phyloP scores from a whole-genome alignment of 768 basidiomycete species.

The Royoungia palumana region DNA sequence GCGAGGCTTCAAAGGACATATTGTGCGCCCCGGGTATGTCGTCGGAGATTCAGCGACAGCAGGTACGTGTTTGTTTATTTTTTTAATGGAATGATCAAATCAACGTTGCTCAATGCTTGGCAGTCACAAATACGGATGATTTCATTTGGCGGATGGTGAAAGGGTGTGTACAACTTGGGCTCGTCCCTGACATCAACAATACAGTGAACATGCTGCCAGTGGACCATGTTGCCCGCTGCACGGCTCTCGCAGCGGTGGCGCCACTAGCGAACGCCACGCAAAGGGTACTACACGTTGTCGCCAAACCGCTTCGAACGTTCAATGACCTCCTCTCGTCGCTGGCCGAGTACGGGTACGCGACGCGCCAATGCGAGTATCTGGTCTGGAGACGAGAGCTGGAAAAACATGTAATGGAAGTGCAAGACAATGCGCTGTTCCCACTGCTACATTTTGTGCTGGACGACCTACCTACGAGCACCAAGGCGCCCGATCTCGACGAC shows the following conservation, averaged over 20 bases:
- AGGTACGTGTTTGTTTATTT: constrained; percentile 45
- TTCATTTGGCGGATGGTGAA: constrained; percentile 98
- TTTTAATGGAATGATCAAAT: too few relatives aligned
- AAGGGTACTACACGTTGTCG: constrained; percentile 80
- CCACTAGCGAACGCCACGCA: constrained; percentile 47
- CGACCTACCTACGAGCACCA: constrained; percentile 95
- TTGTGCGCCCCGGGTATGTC: constrained; percentile 92
- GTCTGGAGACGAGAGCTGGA: constrained; percentile 90
- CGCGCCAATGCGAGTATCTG: constrained; percentile 81
- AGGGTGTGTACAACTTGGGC: constrained; percentile 96
- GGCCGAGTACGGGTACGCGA: constrained; percentile 73
- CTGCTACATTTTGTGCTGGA: constrained; percentile 96
- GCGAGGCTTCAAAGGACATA: constrained; percentile 79
- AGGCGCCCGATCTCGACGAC: constrained; percentile 88
- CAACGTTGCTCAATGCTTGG: neutral
- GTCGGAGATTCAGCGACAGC: constrained; percentile 89
- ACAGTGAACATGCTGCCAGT: constrained; percentile 98
- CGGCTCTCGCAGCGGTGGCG: constrained; percentile 66
- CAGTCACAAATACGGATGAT: constrained; percentile 98
- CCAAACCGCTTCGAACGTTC: constrained; percentile 83
- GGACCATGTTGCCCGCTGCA: constrained; percentile 88
- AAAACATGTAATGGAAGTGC: constrained; percentile 88
- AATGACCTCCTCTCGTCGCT: constrained; percentile 80
- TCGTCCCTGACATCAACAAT: constrained; percentile 97
- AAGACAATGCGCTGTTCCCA: constrained; percentile 97